Base-by-base conservation (phyloP, 352 stramenopile species). In the Salisapilia sapeloensis region DNA sequence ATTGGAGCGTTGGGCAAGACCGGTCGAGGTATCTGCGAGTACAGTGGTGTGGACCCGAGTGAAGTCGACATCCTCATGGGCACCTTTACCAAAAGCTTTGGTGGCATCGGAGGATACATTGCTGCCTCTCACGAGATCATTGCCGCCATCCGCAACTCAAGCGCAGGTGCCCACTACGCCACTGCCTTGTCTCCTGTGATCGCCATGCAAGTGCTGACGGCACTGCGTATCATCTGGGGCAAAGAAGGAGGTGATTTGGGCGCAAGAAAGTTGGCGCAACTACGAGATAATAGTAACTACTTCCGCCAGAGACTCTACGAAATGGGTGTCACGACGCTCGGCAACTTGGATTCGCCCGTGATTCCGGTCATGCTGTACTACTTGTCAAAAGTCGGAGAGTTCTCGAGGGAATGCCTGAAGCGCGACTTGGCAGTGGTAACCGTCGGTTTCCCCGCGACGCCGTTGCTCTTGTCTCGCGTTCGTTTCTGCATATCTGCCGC, bases 331-430 rank as follows among this genome's bases (percentile, higher is more conserved):
- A 86, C 80, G 18, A 83, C 84, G 17, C 51, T 92, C 0, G 95
- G 94, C 18, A 70, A 98, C 46, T 97, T 96, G 33, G 94, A 98
- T 54, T 97, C 84, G 27, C 94, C 95, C 13, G 90, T 99, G 31
- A 97, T 99, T 47, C 95, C 95, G 0, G 86, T 98, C 27, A 97
- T 99, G 85, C 56, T 99, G 24, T 99, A 97, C 72, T 71, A 87
- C 35, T 83, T 79, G 11, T 89, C 72, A 8, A 97, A 97, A 58
- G 90, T 96, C 35, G 63, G 66, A 22, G 79, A 80, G 12, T 97
- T 97, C 50, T 93, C 71, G 6, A 57, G 78, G 14, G 66, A 94
- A 46, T 96, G 81, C 35, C 37, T 67, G 10, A 69, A 92, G 38
- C 60, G 81, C 25, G 80, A 89, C 25, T 45, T 97, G 14, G 86